Evolutionary conservation across 2,329 filamentous ascomycete species (phyloP), one percentile per base, ranked within the genome.

Genomic region (Taxawa tesnikishii): DNA sequence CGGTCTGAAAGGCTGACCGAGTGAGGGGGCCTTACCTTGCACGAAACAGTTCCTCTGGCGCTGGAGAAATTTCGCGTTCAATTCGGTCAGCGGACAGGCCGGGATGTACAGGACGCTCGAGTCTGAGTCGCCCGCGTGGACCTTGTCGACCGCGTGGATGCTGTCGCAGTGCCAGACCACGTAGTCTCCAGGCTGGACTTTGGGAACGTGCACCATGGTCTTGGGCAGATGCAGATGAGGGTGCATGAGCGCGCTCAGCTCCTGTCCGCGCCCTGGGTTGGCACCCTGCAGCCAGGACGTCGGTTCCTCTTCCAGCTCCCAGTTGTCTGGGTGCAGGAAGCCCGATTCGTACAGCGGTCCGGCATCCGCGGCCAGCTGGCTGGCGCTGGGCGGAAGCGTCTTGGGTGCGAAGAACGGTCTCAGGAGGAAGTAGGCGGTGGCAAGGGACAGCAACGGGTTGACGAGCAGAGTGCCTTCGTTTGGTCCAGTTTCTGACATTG

Each of bases 391-490:
- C 2, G 56, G 47, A 12, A 52, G 49, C 3, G 56, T 60, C 16
- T 67, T 54, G 0, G 72, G 63, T 12, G 67, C 60, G 55, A 94
- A 94, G 59, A 94, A 94, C 0, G 87, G 87, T 1, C 87, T 69
- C 4, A 94, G 68, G 1, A 94, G 67, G 26, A 76, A 70, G 48
- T 94, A 94, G 0, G 80, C 76, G 0, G 81, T 90, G 0, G 82
- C 74, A 33, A 83, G 70, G 40, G 70, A 69, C 28, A 90, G 58
- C 32, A 92, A 62, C 0, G 87, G 87, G 46, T 87, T 87, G 2
- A 94, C 80, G 26, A 83, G 66, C 32, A 94, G 57, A 0, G 85
- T 90, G 1, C 87, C 87, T 58, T 93, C 77, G 4, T 67, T 66
- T 0, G 83, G 81, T 0, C 67, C 74, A 0, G 75, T 79, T n/a